Conservation (phyloP, 2,329 filamentous ascomycete genomes). For the Alternaria angustiovoidea region DNA sequence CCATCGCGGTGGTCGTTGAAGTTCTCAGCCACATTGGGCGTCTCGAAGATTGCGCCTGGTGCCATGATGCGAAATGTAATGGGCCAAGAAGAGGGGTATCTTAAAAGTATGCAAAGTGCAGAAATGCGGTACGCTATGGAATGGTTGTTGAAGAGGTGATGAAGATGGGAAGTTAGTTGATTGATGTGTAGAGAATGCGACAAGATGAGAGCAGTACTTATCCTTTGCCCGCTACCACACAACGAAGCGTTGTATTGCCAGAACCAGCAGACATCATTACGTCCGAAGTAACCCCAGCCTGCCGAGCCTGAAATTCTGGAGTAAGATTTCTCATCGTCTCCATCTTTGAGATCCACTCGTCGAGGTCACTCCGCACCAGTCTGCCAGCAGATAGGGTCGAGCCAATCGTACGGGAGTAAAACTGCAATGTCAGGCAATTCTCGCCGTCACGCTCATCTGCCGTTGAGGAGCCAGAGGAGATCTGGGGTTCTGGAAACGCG, state of each 20-base stretch:
- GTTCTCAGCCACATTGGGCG: conserved; percentile 53
- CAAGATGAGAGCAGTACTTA: conserved; percentile 32
- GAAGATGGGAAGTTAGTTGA: conserved; percentile 12
- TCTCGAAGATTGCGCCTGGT: conserved; percentile 55
- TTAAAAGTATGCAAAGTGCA: conserved; percentile 11
- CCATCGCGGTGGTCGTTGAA: conserved; percentile 63
- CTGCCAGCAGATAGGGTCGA: conserved; percentile 15
- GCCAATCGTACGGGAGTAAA: conserved; percentile 12
- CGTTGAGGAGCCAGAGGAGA: conserved; percentile 15
- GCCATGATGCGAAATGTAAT: conserved; percentile 50
- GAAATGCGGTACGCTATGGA: conserved; percentile 1
- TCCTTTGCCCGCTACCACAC: conserved; percentile 20
- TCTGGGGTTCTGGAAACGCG: conserved; percentile 30
- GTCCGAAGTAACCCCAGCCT: conserved; percentile 33
- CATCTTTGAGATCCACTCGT: conserved; percentile 29
- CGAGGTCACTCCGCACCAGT: conserved; percentile 19
- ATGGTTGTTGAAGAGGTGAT: conserved; percentile 4
- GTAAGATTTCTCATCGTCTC: conserved; percentile 28
- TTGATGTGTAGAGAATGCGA: conserved; percentile 1
- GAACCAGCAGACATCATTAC: conserved; percentile 9
- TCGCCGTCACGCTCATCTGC: conserved; percentile 29
- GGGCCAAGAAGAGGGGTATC: conserved; percentile 26
- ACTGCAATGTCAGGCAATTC: conserved; percentile 38
- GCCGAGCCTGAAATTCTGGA: conserved; percentile 31
- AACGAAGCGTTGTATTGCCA: conserved; percentile 16